Percentiles rank a stretch among this genome's conserved stretches.
These are phyloP conservation scores for Suillus cothurnatus DNA, from an alignment of 768 basidiomycete species.

Conservation along the genomic window DNA sequence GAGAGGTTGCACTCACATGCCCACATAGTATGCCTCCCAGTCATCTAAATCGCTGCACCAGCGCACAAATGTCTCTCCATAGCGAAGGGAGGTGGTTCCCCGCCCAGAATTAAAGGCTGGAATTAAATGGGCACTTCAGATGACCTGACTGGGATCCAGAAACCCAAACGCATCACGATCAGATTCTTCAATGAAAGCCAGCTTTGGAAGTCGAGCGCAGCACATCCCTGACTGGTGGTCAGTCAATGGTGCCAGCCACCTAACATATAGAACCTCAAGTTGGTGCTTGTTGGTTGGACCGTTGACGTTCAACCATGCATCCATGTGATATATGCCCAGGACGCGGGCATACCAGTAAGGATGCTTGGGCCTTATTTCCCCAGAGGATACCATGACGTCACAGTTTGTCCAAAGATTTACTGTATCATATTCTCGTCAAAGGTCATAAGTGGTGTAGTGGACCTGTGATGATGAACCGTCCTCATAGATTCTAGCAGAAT, in stretches of 20 bases:
- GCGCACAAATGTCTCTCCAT: neutral
- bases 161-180: constrained; percentile 7
- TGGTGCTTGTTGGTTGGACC: neutral
- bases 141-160: constrained; percentile 4
- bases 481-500: too few relatives aligned
- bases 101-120: neutral
- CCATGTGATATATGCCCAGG: constrained; percentile 36
- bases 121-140: constrained; percentile 8
- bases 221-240: neutral
- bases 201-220: neutral
- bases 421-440: constrained; percentile 12
- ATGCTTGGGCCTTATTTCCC: constrained; percentile 19
- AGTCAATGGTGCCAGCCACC: neutral
- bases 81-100: neutral
- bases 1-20: constrained; percentile 20
- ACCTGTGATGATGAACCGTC: neutral
- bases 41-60: constrained; percentile 11
- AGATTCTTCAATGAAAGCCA: constrained; percentile 1
- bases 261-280: neutral
- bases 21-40: constrained; percentile 23
- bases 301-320: neutral
- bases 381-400: constrained; percentile 37
- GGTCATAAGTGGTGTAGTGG: constrained; percentile 22
- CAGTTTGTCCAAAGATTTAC: constrained; percentile 32
- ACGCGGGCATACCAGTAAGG: constrained; percentile 41